Evolutionary conservation across 108 stramenopile genomes (phyloP).

Genomic region (Pseudonitzschia multistriata): DNA sequence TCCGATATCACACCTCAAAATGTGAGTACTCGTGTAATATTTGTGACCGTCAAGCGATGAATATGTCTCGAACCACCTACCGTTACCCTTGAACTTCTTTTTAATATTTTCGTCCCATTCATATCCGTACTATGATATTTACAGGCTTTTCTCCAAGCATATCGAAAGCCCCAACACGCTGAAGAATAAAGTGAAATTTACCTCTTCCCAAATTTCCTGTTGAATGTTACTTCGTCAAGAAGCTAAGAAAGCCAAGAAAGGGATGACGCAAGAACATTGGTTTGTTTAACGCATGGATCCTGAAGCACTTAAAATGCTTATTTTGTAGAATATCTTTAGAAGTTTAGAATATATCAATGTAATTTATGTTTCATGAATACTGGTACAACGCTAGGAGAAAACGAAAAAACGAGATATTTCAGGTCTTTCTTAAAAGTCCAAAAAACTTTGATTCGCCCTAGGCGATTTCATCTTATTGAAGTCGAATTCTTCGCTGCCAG

Average conservation of each 20-base stretch:
- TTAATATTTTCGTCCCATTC: neutral
- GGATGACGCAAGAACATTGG: too few species aligned
- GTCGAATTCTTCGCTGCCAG: constrained; percentile 24
- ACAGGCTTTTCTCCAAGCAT: neutral
- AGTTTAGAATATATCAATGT: too few species aligned
- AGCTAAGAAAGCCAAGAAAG: too few species aligned
- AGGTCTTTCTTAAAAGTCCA: constrained; percentile 24
- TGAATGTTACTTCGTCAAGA: too few species aligned
- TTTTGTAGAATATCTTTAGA: too few species aligned
- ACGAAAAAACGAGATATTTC: neutral
- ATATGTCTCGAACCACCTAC: neutral
- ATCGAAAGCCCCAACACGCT: neutral
- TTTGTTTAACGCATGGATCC: too few species aligned
- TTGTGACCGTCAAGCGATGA: constrained; percentile 8
- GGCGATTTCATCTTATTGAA: constrained; percentile 29
- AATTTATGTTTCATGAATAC: neutral
- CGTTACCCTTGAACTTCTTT: neutral
- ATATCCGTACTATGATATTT: neutral
- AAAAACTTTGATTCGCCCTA: constrained; percentile 17
- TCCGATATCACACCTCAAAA: constrained; percentile 72
- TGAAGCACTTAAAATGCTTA: too few species aligned
- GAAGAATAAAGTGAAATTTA: too few species aligned
- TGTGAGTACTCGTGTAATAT: constrained; percentile 38
- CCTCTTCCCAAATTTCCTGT: too few species aligned
- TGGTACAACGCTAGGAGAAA: constrained; percentile 1